Conservation (phyloP, 192 early-diverging fungal species). For the Glomus cerebriforme region DNA sequence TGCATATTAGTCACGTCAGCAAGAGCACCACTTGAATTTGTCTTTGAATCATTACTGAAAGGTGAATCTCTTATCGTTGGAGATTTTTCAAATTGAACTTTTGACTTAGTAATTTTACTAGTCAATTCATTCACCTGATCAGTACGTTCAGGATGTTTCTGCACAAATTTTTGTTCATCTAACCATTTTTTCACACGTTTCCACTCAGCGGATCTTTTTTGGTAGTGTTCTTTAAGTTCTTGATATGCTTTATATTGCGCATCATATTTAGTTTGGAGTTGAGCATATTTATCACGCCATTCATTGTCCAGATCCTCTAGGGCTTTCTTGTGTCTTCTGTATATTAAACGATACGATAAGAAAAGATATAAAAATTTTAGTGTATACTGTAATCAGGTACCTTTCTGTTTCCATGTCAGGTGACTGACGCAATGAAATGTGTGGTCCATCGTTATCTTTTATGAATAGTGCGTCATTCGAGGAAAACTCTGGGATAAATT, state of each 20-base stretch:
- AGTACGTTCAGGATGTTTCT: background rate
- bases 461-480: background rate
- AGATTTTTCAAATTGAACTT: background rate
- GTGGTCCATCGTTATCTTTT: background rate
- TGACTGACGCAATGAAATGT: background rate
- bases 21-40: background rate
- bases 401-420: background rate
- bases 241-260: background rate
- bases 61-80: background rate
- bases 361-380: background rate
- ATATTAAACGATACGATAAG: background rate
- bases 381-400: background rate
- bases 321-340: background rate
- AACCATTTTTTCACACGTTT: slow-evolving; percentile 4
- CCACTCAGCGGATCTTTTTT: slow-evolving; percentile 16
- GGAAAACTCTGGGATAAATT: background rate
- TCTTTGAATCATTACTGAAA: background rate
- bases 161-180: background rate
- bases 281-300: background rate
- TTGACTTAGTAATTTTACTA: background rate
- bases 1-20: background rate
- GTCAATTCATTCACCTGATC: background rate
- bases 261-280: slow-evolving; percentile 6
- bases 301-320: background rate
- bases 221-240: slow-evolving; percentile 11